Evolutionary conservation across 1,139 yeast species (phyloP).

Genomic region (Suhomyces anneliseae): DNA sequence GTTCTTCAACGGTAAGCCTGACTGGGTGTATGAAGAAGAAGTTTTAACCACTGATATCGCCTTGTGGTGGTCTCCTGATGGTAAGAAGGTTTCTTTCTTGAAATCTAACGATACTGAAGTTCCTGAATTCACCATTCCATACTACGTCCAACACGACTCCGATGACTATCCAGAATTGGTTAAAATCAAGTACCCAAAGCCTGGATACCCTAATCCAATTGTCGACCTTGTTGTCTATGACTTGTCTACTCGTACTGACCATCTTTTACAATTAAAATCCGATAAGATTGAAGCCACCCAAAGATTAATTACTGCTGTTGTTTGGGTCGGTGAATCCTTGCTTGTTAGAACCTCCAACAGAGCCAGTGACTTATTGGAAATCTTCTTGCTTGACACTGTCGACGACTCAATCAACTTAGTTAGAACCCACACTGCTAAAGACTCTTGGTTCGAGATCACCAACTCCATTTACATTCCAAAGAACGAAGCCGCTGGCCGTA

Average conservation of each 20-base stretch:
- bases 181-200: conserved; percentile 46
- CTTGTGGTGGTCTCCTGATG: conserved; percentile 61
- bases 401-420: conserved; percentile 30
- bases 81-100: conserved; percentile 47
- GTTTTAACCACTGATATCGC: conserved; percentile 51
- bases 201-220: conserved; percentile 46
- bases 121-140: conserved; percentile 53
- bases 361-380: conserved; percentile 44
- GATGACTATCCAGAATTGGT: conserved; percentile 44
- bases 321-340: conserved; percentile 39
- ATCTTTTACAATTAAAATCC: conserved; percentile 25
- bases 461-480: conserved; percentile 71
- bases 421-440: conserved; percentile 38
- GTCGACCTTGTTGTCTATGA: conserved; percentile 42
- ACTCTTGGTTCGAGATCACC: conserved; percentile 77
- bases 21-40: conserved; percentile 66
- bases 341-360: conserved; percentile 45
- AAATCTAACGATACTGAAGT: conserved; percentile 53
- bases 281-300: conserved; percentile 22
- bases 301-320: conserved; percentile 42
- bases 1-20: conserved; percentile 57
- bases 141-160: conserved; percentile 49
- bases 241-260: conserved; percentile 15
- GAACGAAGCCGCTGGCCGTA: conserved; percentile 43
- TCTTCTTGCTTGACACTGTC: conserved; percentile 37